phyloP scores from a whole-genome alignment of 495 filamentous ascomycete species.

The Parachaetomium inaequale region DNA sequence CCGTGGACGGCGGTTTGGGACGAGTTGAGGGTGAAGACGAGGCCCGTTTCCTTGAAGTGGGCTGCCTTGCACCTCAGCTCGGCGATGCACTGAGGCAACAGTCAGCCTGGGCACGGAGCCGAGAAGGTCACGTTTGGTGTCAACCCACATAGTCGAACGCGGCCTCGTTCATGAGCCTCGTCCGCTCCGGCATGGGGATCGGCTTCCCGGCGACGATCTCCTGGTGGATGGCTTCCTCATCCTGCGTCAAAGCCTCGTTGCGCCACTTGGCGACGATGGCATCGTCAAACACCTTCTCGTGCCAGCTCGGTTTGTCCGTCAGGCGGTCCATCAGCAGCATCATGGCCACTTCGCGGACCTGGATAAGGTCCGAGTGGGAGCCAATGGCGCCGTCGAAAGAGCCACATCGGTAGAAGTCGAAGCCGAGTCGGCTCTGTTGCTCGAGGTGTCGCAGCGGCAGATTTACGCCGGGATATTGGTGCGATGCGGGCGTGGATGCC shows the following conservation, averaged over 20 bases:
- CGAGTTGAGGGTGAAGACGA: conserved; percentile 36
- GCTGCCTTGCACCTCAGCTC: conserved; percentile 50
- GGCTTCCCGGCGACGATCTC: conserved; percentile 24
- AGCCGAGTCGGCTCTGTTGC: background rate
- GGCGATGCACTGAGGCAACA: conserved; percentile 34
- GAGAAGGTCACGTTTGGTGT: background rate
- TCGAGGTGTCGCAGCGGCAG: background rate
- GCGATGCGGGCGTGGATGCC: background rate
- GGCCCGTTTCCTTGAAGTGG: conserved; percentile 33
- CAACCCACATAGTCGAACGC: conserved; percentile 47
- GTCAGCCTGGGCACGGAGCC: background rate
- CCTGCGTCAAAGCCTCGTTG: conserved; percentile 31
- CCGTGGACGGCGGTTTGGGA: background rate
- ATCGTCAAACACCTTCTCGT: conserved; percentile 55
- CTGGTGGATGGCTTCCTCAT: conserved; percentile 29
- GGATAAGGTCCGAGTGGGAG: conserved; percentile 17
- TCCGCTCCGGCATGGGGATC: background rate
- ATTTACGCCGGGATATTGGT: conserved; percentile 15
- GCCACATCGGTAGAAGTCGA: conserved; percentile 19
- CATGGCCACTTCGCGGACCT: conserved; percentile 40
- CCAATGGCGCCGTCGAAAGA: conserved; percentile 8
- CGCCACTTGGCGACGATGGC: conserved; percentile 39
- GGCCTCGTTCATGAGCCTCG: conserved; percentile 26
- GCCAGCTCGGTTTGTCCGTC: conserved; percentile 50
- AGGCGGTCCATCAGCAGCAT: conserved; percentile 38